Conservation (phyloP, 2,329 filamentous ascomycete genomes). For the Fusarium mangiferae region DNA sequence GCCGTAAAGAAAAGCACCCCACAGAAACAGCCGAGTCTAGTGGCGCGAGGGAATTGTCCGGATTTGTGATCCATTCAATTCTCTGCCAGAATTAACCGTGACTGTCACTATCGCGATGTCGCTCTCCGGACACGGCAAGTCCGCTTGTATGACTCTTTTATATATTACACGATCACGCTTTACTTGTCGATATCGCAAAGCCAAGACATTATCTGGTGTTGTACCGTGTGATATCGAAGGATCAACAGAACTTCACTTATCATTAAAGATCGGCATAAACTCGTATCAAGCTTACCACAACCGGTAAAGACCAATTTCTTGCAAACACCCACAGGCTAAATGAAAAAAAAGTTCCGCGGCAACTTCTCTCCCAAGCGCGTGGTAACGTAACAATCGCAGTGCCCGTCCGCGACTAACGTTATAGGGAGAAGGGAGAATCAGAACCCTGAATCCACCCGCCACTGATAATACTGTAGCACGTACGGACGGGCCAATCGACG, state of each 20-base stretch:
- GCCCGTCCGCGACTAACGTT: not conserved
- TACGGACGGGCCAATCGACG: not conserved
- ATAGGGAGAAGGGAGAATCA: not conserved
- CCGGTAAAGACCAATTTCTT: not conserved
- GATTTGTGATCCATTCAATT: not conserved
- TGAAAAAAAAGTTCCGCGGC: not conserved
- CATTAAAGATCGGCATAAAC: not conserved
- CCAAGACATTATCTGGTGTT: not conserved
- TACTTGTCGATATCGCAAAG: not conserved
- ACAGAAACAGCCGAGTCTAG: constrained; percentile 22
- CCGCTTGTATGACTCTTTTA: constrained; percentile 4
- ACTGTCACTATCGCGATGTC: constrained; percentile 3
- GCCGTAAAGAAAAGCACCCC: constrained; percentile 9
- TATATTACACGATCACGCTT: not conserved
- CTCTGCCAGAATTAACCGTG: not conserved
- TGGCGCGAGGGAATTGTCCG: constrained; percentile 19
- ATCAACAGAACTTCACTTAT: not conserved
- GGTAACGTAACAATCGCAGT: constrained; percentile 22
- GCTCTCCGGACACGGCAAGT: constrained; percentile 16
- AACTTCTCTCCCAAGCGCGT: constrained; percentile 6
- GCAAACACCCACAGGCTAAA: not conserved
- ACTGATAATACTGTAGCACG: not conserved
- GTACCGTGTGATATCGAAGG: not conserved
- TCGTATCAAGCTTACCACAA: not conserved
- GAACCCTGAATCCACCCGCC: constrained; percentile 10